Percentiles rank a stretch among this genome's conserved stretches.
phyloP scores from a whole-genome alignment of 2,329 filamentous ascomycete genomes.

The Westerdykella aurantiaca region DNA sequence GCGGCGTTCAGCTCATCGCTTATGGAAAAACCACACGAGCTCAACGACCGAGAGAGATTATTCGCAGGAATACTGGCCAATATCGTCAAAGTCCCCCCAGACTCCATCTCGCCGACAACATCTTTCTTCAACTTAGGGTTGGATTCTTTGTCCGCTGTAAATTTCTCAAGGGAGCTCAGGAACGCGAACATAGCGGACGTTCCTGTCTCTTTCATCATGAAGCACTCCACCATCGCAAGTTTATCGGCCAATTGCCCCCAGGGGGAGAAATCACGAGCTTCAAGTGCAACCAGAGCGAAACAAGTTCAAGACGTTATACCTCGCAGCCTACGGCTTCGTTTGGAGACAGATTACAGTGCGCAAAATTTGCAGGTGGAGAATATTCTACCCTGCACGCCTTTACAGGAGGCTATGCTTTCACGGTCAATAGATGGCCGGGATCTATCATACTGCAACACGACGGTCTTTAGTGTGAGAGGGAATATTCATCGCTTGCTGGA shows the following conservation, averaged over 20 bases:
- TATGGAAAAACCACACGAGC: constrained; percentile 36
- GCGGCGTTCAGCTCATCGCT: constrained; percentile 31
- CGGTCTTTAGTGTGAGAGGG: constrained; percentile 56
- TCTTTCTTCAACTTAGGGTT: constrained; percentile 75
- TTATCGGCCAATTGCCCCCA: not conserved
- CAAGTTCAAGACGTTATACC: constrained; percentile 3
- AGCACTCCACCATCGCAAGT: constrained; percentile 56
- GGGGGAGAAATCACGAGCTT: no score
- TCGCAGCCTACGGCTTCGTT: not conserved
- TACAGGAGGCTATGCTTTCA: constrained; percentile 84
- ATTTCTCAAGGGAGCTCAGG: constrained; percentile 56
- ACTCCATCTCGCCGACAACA: constrained; percentile 55
- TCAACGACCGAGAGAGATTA: constrained; percentile 51
- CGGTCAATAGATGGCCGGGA: constrained; percentile 42
- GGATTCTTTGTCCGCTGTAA: constrained; percentile 77
- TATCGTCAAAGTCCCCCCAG: constrained; percentile 43
- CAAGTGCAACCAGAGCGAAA: not conserved
- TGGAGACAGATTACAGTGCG: not conserved
- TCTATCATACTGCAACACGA: constrained; percentile 65
- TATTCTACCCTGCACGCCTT: constrained; percentile 74
- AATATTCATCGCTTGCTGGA: constrained; percentile 47
- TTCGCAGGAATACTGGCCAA: constrained; percentile 54
- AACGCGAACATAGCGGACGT: constrained; percentile 44
- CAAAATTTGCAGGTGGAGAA: constrained; percentile 39
- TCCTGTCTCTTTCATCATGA: constrained; percentile 65